Conservation (phyloP, 768 basidiomycete species). For the Mycena polygramma region DNA sequence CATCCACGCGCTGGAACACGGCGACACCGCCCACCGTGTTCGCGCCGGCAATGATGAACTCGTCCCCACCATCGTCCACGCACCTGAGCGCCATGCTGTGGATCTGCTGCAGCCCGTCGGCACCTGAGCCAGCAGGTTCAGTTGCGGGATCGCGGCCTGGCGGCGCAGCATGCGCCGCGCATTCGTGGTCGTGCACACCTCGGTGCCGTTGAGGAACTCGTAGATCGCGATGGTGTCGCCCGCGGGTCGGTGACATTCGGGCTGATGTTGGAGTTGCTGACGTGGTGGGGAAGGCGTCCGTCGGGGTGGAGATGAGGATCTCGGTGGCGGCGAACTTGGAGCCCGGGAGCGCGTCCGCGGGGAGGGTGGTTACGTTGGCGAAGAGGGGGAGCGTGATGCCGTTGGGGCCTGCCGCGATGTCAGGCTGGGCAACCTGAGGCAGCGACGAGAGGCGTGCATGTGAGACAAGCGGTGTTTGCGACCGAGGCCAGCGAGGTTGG, state of each 20-base stretch:
- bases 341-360: slow-evolving; percentile 54
- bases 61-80: slow-evolving; percentile 50
- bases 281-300: slow-evolving; percentile 58
- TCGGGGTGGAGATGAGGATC: slow-evolving; percentile 62
- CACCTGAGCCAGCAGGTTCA: slow-evolving; percentile 63
- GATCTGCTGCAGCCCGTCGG: slow-evolving; percentile 67
- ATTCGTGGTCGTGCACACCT: slow-evolving; percentile 9
- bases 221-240: slow-evolving; percentile 74
- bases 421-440: too few relatives aligned
- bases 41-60: slow-evolving; percentile 57
- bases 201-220: slow-evolving; percentile 49
- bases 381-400: slow-evolving; percentile 59
- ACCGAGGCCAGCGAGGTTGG: too few relatives aligned
- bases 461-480: too few relatives aligned
- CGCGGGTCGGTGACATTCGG: slow-evolving; percentile 53
- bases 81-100: slow-evolving; percentile 65
- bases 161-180: slow-evolving; percentile 39
- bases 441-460: too few relatives aligned
- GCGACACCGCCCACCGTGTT: slow-evolving; percentile 54
- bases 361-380: slow-evolving; percentile 60
- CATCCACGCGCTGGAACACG: slow-evolving; percentile 56
- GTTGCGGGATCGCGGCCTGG: slow-evolving; percentile 18
- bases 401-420: too few relatives aligned
- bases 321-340: slow-evolving; percentile 65
- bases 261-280: slow-evolving; percentile 69